Evolutionary conservation across 2,329 filamentous ascomycete genomes (phyloP), one percentile per base, ranked within the genome.

Genomic region (Hypomyces perniciosus): DNA sequence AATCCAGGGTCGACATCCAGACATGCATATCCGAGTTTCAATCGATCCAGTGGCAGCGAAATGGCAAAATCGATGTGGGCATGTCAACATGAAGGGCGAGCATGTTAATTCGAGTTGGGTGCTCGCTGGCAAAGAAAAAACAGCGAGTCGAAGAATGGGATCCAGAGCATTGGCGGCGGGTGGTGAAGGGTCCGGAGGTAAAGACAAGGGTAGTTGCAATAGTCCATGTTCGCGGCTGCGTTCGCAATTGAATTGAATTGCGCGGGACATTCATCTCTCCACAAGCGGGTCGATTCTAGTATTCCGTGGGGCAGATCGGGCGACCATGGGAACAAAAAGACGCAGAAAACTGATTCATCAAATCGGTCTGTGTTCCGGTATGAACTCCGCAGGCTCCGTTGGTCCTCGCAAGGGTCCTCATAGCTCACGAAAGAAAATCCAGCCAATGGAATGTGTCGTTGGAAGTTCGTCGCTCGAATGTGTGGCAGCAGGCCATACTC

Each of bases 401-500:
- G 52, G 52, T 44, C 51, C 52, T 46, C 39, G 47, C 38, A 33
- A 54, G 39, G 27, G 51, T 20, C 39, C 47, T 38, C 35, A 44
- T 45, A 47, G 46, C 42, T 44, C 47, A 53, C 41, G 51, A 47
- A 49, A 13, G 8, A 45, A 31, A 27, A 43, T 43, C 41, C 48
- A 39, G 43, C 51, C 51, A 53, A 42, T 49, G 38, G 39, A 40
- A 28, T 13, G 34, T 27, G 38, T 50, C 46, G 51, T 46, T 20
- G 20, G 20, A 31, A 41, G 35, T 30, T 42, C 43, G 51, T 53
- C 46, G 51, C 28, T 49, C 46, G 27, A 50, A 50, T 46, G 2
- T 53, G 43, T 40, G 46, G 50, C 44, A 39, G 56, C 59, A 67
- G 68, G 65, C 62, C 56, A 70, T 70, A 72, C 70, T 72, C 55